A percentile compares a stretch with the other conserved stretches of the same genome.
phyloP scores from a whole-genome alignment of 2,329 filamentous ascomycete genomes.

The Colletotrichum melonis region DNA sequence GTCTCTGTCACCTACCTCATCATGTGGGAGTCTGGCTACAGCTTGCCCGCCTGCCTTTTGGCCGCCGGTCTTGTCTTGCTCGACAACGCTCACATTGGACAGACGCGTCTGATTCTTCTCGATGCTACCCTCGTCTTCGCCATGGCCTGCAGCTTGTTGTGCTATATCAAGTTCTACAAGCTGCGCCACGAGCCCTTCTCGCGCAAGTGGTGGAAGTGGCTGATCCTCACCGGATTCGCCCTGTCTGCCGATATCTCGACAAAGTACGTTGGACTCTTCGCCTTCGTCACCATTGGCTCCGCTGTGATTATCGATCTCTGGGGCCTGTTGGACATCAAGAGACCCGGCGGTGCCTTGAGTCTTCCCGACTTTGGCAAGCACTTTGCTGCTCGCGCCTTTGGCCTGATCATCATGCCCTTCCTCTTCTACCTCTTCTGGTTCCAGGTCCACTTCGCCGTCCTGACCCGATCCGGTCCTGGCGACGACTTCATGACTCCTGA shows the following conservation, averaged over 20 bases:
- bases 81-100: constrained; percentile 97
- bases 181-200: constrained; percentile 88
- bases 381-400: constrained; percentile 87
- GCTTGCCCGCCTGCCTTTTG: constrained; percentile 88
- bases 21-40: constrained; percentile 99
- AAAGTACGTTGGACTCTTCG: constrained; percentile 97
- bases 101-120: constrained; percentile 93
- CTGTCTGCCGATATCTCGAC: constrained; percentile 98
- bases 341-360: constrained; percentile 82
- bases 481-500: constrained; percentile 99
- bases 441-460: constrained; percentile 96
- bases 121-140: constrained; percentile 94
- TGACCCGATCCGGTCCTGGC: constrained; percentile 88
- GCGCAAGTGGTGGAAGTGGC: constrained; percentile 99
- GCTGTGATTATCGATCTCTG: constrained; percentile 95
- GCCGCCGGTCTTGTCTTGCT: constrained; percentile 89
- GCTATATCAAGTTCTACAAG: constrained; percentile 99
- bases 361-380: constrained; percentile 88
- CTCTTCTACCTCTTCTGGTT: constrained; percentile 99
- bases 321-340: constrained; percentile 91
- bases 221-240: constrained; percentile 92
- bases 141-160: constrained; percentile 94
- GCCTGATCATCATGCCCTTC: constrained; percentile 91
- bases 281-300: constrained; percentile 95
- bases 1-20: constrained; percentile 95